Evolutionary conservation across 2,329 filamentous ascomycete genomes (phyloP).

Genomic region (Penicillium sp.): DNA sequence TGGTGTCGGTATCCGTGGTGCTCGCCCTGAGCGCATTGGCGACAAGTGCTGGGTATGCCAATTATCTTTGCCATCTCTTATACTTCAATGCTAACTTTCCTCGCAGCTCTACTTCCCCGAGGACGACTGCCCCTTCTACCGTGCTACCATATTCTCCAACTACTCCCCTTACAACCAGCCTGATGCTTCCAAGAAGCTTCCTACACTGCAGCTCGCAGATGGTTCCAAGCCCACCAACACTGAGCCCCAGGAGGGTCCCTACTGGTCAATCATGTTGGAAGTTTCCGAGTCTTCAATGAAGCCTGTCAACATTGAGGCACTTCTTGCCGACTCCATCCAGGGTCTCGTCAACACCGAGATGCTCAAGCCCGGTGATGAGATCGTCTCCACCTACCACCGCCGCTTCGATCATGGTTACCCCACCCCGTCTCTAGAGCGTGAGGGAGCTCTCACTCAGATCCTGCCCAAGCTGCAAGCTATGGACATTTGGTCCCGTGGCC

Average conservation of each 20-base stretch:
- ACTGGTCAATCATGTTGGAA: constrained; percentile 99
- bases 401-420: constrained; percentile 98
- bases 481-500: constrained; percentile 93
- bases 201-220: constrained; percentile 82
- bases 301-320: constrained; percentile 82
- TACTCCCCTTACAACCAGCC: constrained; percentile 99
- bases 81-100: not conserved
- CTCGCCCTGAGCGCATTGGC: constrained; percentile 90
- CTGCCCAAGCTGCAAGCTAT: constrained; percentile 89
- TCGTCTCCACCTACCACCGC: constrained; percentile 97
- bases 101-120: constrained; percentile 92
- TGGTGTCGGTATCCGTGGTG: constrained; percentile 90
- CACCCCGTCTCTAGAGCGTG: constrained; percentile 91
- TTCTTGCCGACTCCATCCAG: constrained; percentile 90
- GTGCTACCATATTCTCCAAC: constrained; percentile 99
- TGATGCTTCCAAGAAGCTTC: constrained; percentile 77
- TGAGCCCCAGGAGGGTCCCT: constrained; percentile 82
- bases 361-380: constrained; percentile 88
- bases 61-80: not conserved
- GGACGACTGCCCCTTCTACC: constrained; percentile 98
- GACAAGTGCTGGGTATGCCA: constrained; percentile 93
- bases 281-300: constrained; percentile 96
- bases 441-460: constrained; percentile 89
- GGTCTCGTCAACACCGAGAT: constrained; percentile 98
- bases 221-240: constrained; percentile 77